Evolutionary conservation across 257 asterid species (phyloP), one percentile per base, ranked within the genome.

Genomic region (Cordia subcordata): DNA sequence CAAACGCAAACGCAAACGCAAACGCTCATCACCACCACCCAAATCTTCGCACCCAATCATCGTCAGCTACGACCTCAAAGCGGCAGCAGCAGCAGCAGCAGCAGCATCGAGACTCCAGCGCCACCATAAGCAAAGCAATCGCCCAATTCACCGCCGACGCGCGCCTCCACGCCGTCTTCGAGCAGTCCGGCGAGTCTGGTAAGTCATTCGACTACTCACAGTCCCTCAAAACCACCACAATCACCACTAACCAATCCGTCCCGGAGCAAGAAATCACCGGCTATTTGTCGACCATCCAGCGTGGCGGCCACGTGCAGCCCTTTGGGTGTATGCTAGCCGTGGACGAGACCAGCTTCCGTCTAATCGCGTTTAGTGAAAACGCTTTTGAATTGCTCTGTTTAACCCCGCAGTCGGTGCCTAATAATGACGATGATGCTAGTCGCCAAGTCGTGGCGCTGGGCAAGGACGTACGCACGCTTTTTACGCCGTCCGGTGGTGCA

Each of bases 111-210:
- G 47, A 42, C 47, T 71, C 71, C 1, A 53, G 49, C 70, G 76
- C 74, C 62, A 62, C 87, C 0, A 61, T 71, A 49, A 85, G 82
- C 81, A 82, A 69, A 69, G 97, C 90, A 39, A 85, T 84, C 17
- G 87, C 87, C 8, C 97, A 89, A 75, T 89, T 80, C 86, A 81
- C 94, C 0, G 75, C 58, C 63, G 97, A 89, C 60, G 97, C 97
- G 1, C 78, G 84, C 35, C 82, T 89, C 37, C 95, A 89, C 68
- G 92, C 95, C 9, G 97, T 81, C 11, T 89, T 84, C 78, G 97
- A 89, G 68, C 94, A 80, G 61, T 79, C 96, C 13, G 93, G 95
- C 38, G 94, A 79, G 75, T 74, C 92, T 15, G 96, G 95, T 3
- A 83, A 77, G 65, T 80, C 87, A 9, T 89, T 89, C 68, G 94